phyloP scores from a whole-genome alignment of 1,284 basidiomycete genomes.

The Ustilago loliicola region DNA sequence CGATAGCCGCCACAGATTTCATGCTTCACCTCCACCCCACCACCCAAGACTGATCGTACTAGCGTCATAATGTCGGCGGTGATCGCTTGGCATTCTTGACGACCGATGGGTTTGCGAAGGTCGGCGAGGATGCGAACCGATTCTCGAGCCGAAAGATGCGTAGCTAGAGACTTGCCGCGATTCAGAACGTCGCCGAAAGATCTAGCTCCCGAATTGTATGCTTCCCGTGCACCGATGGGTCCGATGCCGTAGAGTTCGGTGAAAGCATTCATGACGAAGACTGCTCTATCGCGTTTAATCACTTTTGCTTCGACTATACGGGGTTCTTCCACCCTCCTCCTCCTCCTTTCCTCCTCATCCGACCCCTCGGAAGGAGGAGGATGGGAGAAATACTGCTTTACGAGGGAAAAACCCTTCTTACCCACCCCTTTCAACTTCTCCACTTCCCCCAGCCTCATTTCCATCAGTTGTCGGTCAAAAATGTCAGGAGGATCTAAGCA shows the following conservation, averaged over 20 bases:
- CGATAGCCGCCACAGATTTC: constrained; percentile 61
- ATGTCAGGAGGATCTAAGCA: constrained; percentile 4
- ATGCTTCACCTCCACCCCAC: constrained; percentile 23
- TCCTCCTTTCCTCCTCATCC: background rate
- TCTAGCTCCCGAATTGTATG: constrained; percentile 61
- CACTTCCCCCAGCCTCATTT: constrained; percentile 30
- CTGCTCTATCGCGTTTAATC: constrained; percentile 54
- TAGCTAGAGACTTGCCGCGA: constrained; percentile 44
- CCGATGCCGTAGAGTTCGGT: constrained; percentile 66
- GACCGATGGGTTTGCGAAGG: constrained; percentile 41
- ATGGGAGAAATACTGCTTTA: constrained; percentile 58
- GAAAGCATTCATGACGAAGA: constrained; percentile 58
- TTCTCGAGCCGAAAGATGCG: constrained; percentile 46
- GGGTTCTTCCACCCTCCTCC: constrained; percentile 3
- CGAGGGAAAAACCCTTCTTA: constrained; percentile 53
- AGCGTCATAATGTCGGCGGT: constrained; percentile 39
- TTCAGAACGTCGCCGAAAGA: constrained; percentile 59
- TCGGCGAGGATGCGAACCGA: constrained; percentile 56
- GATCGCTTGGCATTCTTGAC: constrained; percentile 52
- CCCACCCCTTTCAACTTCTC: constrained; percentile 63
- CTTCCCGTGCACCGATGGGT: constrained; percentile 56
- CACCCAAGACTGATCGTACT: constrained; percentile 19
- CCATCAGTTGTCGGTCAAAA: constrained; percentile 12
- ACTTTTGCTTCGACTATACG: constrained; percentile 61
- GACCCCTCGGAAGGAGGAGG: background rate